A percentile compares a stretch with the other conserved stretches of the same genome.
phyloP scores from a whole-genome alignment of 805 yeast species.

The Nakazawaea anatomiae region DNA sequence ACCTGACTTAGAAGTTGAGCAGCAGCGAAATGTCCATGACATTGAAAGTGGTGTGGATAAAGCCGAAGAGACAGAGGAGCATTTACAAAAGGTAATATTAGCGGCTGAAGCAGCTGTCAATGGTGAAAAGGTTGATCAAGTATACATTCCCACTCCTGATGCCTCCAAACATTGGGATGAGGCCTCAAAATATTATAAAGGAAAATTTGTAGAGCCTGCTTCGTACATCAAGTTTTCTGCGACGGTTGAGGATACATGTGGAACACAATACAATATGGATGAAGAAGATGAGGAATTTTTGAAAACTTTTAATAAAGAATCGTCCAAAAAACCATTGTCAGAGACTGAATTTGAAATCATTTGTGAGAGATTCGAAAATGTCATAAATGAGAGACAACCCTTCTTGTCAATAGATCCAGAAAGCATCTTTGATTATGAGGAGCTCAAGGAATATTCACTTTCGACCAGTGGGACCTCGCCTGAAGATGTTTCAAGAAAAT shows the following conservation, averaged over 20 bases:
- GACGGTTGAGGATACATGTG: conserved; percentile 92
- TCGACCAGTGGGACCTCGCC: conserved; percentile 42
- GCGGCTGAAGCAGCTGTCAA: conserved; percentile 67
- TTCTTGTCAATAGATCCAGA: conserved; percentile 80
- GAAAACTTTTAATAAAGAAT: conserved; percentile 31
- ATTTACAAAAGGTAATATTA: conserved; percentile 84
- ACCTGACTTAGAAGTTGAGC: conserved; percentile 73
- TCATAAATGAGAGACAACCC: conserved; percentile 79
- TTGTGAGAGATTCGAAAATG: conserved; percentile 66
- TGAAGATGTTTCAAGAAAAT: conserved; percentile 47
- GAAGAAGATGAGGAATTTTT: conserved; percentile 77
- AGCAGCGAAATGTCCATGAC: conserved; percentile 81
- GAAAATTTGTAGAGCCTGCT: conserved; percentile 64
- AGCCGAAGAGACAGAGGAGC: conserved; percentile 95
- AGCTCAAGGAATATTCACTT: conserved; percentile 49
- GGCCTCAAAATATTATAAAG: conserved; percentile 63
- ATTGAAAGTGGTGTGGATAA: conserved; percentile 98
- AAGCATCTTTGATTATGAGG: conserved; percentile 65
- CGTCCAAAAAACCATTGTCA: conserved; percentile 36
- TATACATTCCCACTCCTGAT: conserved; percentile 95
- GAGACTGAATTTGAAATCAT: conserved; percentile 86
- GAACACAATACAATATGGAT: conserved; percentile 84
- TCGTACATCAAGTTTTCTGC: conserved; percentile 85
- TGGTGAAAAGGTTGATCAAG: conserved; percentile 44
- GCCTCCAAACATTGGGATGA: conserved; percentile 82